Percentiles rank a stretch among this genome's conserved stretches.
Conservation (phyloP, 2,329 filamentous ascomycete genomes). For the Annulohypoxylon truncatum region DNA sequence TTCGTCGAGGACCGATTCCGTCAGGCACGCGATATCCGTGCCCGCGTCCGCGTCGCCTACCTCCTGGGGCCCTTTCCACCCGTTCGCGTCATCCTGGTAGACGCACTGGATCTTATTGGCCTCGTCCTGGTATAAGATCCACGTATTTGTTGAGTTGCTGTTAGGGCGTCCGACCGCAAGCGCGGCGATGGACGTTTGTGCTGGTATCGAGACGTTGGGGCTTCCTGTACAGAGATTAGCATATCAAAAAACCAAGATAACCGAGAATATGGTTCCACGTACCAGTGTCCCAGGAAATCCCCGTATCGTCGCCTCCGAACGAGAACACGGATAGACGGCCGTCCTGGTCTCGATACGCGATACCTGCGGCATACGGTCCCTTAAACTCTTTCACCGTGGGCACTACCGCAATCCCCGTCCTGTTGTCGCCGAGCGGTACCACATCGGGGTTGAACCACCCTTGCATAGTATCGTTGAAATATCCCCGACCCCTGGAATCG, state of each 20-base stretch:
- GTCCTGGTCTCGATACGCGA: conserved; percentile 26
- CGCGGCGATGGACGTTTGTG: conserved; percentile 38
- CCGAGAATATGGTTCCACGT: not conserved
- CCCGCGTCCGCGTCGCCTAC: conserved; percentile 35
- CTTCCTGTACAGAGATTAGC: conserved; percentile 9
- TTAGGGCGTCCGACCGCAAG: conserved; percentile 32
- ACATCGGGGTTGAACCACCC: conserved; percentile 15
- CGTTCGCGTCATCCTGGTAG: conserved; percentile 31
- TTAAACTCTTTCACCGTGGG: conserved; percentile 15
- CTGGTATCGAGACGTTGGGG: conserved; percentile 27
- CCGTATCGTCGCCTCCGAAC: conserved; percentile 29
- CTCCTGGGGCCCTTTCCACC: conserved; percentile 36
- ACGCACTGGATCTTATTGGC: conserved; percentile 34
- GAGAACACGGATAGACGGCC: conserved; percentile 29
- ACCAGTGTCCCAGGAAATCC: conserved; percentile 28
- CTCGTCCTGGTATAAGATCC: conserved; percentile 43
- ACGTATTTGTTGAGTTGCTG: conserved; percentile 38
- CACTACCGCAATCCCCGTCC: conserved; percentile 23
- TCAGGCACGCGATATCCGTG: conserved; percentile 39
- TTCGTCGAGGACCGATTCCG: conserved; percentile 26
- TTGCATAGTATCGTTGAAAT: conserved; percentile 32
- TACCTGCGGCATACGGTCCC: conserved; percentile 22
- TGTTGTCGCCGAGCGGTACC: conserved; percentile 19
- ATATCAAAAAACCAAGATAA: not conserved
- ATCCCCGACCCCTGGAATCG: conserved; percentile 9